Evolutionary conservation across 2,329 filamentous ascomycete species (phyloP), one percentile per base, ranked within the genome.

Genomic region (Acephala macrosclerotiorum): DNA sequence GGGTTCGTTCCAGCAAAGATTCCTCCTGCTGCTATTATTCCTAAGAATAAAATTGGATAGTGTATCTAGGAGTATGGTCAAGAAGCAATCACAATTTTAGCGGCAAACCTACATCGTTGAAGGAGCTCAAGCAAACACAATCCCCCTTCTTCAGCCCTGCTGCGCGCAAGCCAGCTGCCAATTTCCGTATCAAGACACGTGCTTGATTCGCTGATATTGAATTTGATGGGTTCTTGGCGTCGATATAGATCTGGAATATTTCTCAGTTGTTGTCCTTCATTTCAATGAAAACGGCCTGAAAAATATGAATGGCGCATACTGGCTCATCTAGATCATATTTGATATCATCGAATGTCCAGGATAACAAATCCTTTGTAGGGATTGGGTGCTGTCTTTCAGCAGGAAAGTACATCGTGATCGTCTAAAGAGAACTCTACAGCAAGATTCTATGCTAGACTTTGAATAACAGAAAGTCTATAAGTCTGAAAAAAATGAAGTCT

Each of bases 1-100:
- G 75, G 73, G 26, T 76, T 76, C n/a, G 72, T 71, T 26, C 74
- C 73, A 7, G 73, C 61, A 29, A 73, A 76, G 7, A 74, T 47
- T 11, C 72, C 72, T 18, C 74, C 74, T n/a, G 73, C 71, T 8
- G 67, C 72, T 20, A 76, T 71, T 66, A 68, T 70, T 20, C 70
- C 72, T 7, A 75, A 65, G 42, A 72, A 71, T 1, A 71, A 20
- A 18, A 71, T 70, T 1, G 73, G 57, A 62, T 74, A 74, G 57
- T 70, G 67, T 38, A 74, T 72, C 70, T 72, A 8, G 25, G 16
- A 18, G 18, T 12, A 22, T 9, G 20, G 42, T 58, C 29, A 63
- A 53, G 25, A 18, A 7, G 49, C 3, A 18, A 14, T 16, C 49
- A 29, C 5, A 14, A 29, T 2, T 12, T 11, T 4, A 53, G 11